Conservation (phyloP, 495 filamentous ascomycete genomes). For the Cryomyces antarcticus region DNA sequence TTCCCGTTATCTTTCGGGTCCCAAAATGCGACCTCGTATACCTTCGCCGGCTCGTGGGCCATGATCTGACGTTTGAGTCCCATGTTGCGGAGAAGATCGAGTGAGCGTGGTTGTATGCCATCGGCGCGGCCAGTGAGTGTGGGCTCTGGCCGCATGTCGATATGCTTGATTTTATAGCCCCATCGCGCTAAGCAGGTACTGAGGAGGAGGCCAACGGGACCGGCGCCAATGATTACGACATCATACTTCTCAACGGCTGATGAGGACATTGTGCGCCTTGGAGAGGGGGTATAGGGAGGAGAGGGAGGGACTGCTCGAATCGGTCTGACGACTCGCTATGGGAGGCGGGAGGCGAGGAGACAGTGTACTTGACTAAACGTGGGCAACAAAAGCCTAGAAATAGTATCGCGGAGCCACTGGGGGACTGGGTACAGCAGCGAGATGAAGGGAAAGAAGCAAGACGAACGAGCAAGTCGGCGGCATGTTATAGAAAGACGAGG, state of each 20-base stretch:
- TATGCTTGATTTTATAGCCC: conserved; percentile 49
- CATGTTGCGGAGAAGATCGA: conserved; percentile 49
- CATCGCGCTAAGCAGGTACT: conserved; percentile 59
- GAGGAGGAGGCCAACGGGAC: conserved; percentile 70
- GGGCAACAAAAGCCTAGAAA: too few relatives aligned
- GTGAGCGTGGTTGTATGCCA: conserved; percentile 52
- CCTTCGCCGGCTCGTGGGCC: conserved; percentile 41
- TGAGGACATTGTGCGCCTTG: conserved; percentile 1
- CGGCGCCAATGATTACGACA: conserved; percentile 72
- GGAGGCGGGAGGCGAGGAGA: too few relatives aligned
- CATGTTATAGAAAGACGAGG: too few relatives aligned
- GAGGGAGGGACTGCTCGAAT: too few relatives aligned
- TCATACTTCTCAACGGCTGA: conserved; percentile 32
- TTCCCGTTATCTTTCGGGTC: conserved; percentile 29
- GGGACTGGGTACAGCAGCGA: too few relatives aligned
- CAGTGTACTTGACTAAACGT: too few relatives aligned
- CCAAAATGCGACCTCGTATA: conserved; percentile 50
- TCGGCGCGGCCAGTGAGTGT: conserved; percentile 52
- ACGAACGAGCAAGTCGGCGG: too few relatives aligned
- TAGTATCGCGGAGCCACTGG: too few relatives aligned
- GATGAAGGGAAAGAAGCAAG: too few relatives aligned
- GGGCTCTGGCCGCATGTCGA: conserved; percentile 42
- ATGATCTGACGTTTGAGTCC: conserved; percentile 43
- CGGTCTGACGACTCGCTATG: too few relatives aligned
- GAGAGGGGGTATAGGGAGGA: background rate